A percentile compares a stretch with the other conserved stretches of the same genome.
phyloP scores from a whole-genome alignment of 139 green algal species.

The Micractinium sp. region DNA sequence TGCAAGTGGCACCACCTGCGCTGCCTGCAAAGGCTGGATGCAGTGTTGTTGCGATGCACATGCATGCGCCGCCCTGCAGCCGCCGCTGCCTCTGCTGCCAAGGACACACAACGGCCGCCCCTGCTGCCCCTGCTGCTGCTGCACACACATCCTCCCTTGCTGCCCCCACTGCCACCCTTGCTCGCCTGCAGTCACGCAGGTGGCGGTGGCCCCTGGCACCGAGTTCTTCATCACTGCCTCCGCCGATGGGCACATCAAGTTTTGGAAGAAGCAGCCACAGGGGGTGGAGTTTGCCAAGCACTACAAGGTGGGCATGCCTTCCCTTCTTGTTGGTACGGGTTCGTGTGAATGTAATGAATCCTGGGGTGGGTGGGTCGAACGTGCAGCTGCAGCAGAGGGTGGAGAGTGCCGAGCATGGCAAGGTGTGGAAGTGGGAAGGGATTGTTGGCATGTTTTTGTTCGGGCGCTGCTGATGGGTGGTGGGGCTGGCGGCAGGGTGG shows the following conservation, averaged over 20 bases:
- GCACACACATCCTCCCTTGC: neutral
- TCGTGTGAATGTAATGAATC: neutral
- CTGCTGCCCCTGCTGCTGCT: neutral
- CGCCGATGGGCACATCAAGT: conserved; percentile 94
- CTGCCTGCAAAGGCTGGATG: too few species aligned
- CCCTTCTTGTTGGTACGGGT: neutral
- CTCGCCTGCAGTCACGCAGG: conserved; percentile 72
- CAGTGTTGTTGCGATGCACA: too few species aligned
- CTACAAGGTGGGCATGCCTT: conserved; percentile 50
- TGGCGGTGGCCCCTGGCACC: conserved; percentile 68
- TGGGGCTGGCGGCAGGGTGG: too few species aligned
- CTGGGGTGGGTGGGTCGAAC: neutral
- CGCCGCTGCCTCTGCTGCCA: neutral
- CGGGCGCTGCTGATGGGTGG: neutral
- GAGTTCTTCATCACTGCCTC: conserved; percentile 89
- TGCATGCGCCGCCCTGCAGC: neutral
- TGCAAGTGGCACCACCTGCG: too few species aligned
- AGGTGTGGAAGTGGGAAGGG: too few species aligned
- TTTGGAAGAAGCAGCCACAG: conserved; percentile 95
- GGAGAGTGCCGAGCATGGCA: neutral
- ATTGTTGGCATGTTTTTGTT: neutral
- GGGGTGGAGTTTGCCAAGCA: conserved; percentile 94
- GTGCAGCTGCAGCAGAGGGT: neutral
- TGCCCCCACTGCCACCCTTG: neutral
- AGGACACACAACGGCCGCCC: neutral